Conservation (phyloP, 164 flowering plant species). For the Buxus sempervirens region DNA sequence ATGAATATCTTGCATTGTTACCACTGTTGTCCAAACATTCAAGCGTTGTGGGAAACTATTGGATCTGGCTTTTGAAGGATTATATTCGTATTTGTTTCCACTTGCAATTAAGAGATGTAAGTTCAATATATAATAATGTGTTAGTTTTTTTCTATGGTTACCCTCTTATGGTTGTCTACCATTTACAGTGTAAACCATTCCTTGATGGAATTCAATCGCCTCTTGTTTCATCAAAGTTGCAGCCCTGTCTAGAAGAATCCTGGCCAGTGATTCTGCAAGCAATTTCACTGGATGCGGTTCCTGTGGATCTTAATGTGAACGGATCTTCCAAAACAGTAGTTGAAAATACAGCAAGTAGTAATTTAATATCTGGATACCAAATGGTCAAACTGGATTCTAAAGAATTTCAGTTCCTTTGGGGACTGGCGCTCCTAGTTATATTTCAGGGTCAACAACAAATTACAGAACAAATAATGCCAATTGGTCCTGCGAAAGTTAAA, state of each 20-base stretch:
- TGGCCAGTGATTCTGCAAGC: conserved; percentile 98
- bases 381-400: conserved; percentile 64
- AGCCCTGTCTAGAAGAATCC: conserved; percentile 71
- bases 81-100: conserved; percentile 55
- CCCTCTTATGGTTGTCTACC: conserved; percentile 8
- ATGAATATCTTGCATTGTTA: conserved; percentile 62
- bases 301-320: conserved; percentile 30
- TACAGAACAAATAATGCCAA: conserved; percentile 25
- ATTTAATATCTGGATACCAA: conserved; percentile 64
- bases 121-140: conserved; percentile 17
- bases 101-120: conserved; percentile 55
- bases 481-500: conserved; percentile 28
- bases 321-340: conserved; percentile 24
- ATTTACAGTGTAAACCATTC: conserved; percentile 72
- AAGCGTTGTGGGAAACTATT: conserved; percentile 63
- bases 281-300: conserved; percentile 76
- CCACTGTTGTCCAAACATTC: conserved; percentile 83
- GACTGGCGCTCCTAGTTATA: conserved; percentile 68
- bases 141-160: neutral
- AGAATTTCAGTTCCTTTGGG: conserved; percentile 82
- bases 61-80: conserved; percentile 73
- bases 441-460: conserved; percentile 55
- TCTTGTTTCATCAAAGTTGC: conserved; percentile 59
- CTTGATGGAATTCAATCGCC: conserved; percentile 84
- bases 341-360: conserved; percentile 26